Evolutionary conservation across 139 green algal genomes (phyloP).

Genomic region (Dunaliella primolecta): DNA sequence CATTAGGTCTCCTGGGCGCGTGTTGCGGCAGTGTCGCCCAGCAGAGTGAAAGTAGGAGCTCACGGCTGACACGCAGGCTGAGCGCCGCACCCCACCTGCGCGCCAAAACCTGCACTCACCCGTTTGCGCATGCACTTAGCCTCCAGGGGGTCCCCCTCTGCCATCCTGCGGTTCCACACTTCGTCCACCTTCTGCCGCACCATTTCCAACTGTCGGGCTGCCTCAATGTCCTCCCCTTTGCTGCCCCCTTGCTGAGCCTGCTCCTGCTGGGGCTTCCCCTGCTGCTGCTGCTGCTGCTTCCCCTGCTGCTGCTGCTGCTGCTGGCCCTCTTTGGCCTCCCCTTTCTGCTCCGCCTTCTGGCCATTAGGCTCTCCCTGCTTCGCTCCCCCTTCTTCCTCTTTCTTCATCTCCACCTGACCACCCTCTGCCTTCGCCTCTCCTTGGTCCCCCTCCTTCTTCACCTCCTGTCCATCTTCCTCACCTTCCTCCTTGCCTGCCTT

Average conservation of each 20-base stretch:
- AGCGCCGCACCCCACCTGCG: too few relatives aligned
- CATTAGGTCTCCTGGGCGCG: too few relatives aligned
- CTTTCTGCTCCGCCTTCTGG: background rate
- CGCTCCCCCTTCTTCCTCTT: background rate
- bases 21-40: too few relatives aligned
- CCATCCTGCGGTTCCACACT: conserved; percentile 50
- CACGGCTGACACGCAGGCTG: too few relatives aligned
- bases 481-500: background rate
- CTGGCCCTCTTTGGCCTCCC: background rate
- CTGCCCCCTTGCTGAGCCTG: background rate
- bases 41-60: too few relatives aligned
- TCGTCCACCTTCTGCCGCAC: conserved; percentile 45
- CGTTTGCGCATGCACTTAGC: conserved; percentile 49
- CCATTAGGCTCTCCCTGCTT: background rate
- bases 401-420: background rate
- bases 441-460: background rate
- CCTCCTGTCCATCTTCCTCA: background rate
- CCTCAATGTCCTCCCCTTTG: background rate
- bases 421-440: background rate
- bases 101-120: too few relatives aligned
- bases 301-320: conserved; percentile 33
- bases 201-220: conserved; percentile 25
- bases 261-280: background rate
- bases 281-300: background rate
- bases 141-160: conserved; percentile 57